Percentiles rank a stretch among this genome's conserved stretches.
Conservation (phyloP, 257 asterid genomes). For the Nicotiana sylvestris region DNA sequence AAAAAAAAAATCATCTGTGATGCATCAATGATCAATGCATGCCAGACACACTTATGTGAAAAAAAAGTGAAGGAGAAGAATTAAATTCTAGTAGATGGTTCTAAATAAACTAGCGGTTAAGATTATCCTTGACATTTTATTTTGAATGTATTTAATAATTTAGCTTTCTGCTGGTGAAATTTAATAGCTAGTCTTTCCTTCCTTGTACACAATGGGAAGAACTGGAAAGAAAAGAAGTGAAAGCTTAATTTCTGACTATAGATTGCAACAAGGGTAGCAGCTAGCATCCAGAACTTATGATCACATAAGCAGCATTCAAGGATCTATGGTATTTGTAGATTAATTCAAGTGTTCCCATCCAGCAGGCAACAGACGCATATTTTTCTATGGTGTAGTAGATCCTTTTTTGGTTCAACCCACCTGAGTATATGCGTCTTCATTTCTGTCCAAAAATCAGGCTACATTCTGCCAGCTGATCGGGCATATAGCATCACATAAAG, state of each 20-base stretch:
- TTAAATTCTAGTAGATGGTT: neutral
- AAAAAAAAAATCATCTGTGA: neutral
- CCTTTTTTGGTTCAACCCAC: constrained; percentile 4
- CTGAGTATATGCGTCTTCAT: neutral
- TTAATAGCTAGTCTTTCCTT: neutral
- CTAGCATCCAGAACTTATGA: neutral
- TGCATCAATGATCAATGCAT: neutral
- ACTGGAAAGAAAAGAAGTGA: neutral
- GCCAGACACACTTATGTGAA: neutral
- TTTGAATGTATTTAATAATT: neutral
- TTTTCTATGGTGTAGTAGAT: constrained; percentile 2
- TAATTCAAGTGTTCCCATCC: neutral
- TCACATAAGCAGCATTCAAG: neutral
- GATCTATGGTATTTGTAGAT: neutral
- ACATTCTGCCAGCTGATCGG: neutral
- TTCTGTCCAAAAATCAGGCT: constrained; percentile 4
- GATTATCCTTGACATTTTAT: neutral
- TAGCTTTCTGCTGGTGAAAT: neutral
- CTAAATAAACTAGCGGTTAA: neutral
- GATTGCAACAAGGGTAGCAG: neutral
- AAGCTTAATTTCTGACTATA: neutral
- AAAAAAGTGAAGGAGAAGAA: neutral
- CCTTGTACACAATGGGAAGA: neutral
- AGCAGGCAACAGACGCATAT: neutral
- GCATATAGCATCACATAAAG: neutral